phyloP scores from a whole-genome alignment of 1,284 basidiomycete genomes.

The Erythrobasidium hasegawianum region DNA sequence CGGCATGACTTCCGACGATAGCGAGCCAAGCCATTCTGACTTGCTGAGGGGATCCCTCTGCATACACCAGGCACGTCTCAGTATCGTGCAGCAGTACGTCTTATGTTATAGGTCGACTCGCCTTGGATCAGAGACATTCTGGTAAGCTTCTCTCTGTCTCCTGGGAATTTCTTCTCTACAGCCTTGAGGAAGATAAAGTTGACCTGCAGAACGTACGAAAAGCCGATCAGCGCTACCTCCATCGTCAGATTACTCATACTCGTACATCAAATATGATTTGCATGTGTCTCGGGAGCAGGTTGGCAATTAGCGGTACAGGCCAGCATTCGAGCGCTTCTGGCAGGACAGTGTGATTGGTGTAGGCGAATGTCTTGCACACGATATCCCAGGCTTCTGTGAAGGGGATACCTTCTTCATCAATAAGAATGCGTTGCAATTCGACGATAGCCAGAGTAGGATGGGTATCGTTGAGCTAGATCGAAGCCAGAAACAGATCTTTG shows the following conservation, averaged over 20 bases:
- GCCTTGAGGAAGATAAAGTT: conserved; percentile 54
- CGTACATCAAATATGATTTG: conserved; percentile 78
- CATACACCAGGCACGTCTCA: background rate
- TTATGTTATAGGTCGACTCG: too few relatives aligned
- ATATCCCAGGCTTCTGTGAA: conserved; percentile 83
- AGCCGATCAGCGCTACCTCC: too few relatives aligned
- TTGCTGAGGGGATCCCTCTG: conserved; percentile 76
- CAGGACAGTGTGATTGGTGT: conserved; percentile 81
- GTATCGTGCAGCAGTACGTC: too few relatives aligned
- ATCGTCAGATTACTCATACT: conserved; percentile 49
- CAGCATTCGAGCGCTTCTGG: conserved; percentile 63
- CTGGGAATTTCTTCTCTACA: conserved; percentile 83
- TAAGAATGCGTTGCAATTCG: conserved; percentile 81
- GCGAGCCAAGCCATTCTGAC: conserved; percentile 80
- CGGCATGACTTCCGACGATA: conserved; percentile 65
- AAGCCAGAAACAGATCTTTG: conserved; percentile 77
- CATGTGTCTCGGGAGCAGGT: conserved; percentile 71
- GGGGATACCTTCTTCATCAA: conserved; percentile 78
- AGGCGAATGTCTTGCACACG: conserved; percentile 81
- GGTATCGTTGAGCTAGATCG: conserved; percentile 78
- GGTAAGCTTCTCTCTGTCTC: conserved; percentile 66
- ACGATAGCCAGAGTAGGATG: conserved; percentile 89
- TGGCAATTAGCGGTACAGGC: conserved; percentile 75
- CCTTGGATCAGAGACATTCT: conserved; percentile 89
- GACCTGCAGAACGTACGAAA: background rate